Evolutionary conservation across 2,329 filamentous ascomycete genomes (phyloP).

Genomic region (Trichoderma koningii): DNA sequence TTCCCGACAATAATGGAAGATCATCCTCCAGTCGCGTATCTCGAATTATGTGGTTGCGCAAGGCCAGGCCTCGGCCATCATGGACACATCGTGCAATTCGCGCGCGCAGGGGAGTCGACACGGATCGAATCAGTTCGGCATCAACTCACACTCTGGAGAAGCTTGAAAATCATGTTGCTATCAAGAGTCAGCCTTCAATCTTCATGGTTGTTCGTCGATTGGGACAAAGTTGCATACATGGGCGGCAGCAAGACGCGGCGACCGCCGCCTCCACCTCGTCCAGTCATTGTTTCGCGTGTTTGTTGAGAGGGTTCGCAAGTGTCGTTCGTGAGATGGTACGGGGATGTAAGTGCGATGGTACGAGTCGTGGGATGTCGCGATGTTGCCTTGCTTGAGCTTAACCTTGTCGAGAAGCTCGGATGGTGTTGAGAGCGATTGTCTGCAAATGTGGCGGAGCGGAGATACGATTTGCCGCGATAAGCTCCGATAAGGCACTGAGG

Average conservation of each 20-base stretch:
- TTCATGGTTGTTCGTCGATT: neutral
- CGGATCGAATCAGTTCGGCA: neutral
- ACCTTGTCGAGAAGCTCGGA: neutral
- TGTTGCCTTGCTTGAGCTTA: slow-evolving; percentile 16
- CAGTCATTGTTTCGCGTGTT: slow-evolving; percentile 50
- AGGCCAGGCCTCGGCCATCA: neutral
- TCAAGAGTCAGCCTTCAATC: slow-evolving; percentile 32
- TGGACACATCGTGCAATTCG: neutral
- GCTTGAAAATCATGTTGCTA: slow-evolving; percentile 65
- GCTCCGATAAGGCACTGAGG: neutral
- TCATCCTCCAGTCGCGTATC: neutral
- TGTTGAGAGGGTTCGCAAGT: no score
- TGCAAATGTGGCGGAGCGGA: slow-evolving; percentile 17
- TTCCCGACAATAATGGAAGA: no score
- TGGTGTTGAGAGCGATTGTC: slow-evolving; percentile 16
- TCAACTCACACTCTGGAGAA: slow-evolving; percentile 63
- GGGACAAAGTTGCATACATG: slow-evolving; percentile 44
- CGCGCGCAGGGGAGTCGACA: neutral
- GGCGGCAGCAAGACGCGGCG: slow-evolving; percentile 62
- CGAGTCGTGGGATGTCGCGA: neutral
- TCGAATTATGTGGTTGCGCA: neutral
- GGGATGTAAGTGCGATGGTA: neutral
- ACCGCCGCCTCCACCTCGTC: slow-evolving; percentile 60
- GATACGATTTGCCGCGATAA: slow-evolving; percentile 7
- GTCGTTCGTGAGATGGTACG: neutral